Evolutionary conservation across 352 stramenopile genomes (phyloP), one percentile per base, ranked within the genome.

Genomic region (Thraustochytrium striatum): DNA sequence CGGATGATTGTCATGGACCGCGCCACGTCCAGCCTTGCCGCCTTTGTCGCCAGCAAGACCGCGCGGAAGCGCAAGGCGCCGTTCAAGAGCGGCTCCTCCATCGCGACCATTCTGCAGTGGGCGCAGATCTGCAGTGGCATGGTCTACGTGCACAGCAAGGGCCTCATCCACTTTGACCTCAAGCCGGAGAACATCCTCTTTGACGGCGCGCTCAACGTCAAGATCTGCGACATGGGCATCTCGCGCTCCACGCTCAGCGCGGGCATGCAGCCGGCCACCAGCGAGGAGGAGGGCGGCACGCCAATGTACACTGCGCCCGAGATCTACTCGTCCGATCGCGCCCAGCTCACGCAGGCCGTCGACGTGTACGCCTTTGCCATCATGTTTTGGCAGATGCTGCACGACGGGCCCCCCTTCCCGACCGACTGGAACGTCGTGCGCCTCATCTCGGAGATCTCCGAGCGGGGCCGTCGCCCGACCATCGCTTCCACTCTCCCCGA

Each of bases 331-430:
- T 28, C 33, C 19, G 70, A 80, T 9, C 55, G 55, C 21, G 58
- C 11, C 36, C 38, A 53, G 38, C 38, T 95, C 72, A 94, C 89
- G 28, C 94, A 93, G 78, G 87, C 86, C 0, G 91, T 97, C 36
- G 91, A 97, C 78, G 90, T 96, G n/a, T 97, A 93, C 84, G 94
- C 94, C 83, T 96, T 94, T 84, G 92, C 89, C 16, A 86, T 97
- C 57, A 82, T 97, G n/a, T 78, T 97, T 8, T 96, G 91, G 90
- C 92, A 96, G 85, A 87, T 97, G 0, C 79, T 80, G 11, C 70
- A 80, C 47, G 30, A 80, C 30, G 58, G 55, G 8, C 28, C n/a
- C 9, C 53, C 57, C 9, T 38, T 58, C 39, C 70, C 70, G n/a
- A 32, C n/a, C 57, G 19, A 70, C 8, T 80, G 70, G 70, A 80